A percentile compares a stretch with the other conserved stretches of the same genome.
These are phyloP conservation scores for Penicillium riverlandense DNA, from an alignment of 495 filamentous ascomycete species.

Conservation along the genomic window DNA sequence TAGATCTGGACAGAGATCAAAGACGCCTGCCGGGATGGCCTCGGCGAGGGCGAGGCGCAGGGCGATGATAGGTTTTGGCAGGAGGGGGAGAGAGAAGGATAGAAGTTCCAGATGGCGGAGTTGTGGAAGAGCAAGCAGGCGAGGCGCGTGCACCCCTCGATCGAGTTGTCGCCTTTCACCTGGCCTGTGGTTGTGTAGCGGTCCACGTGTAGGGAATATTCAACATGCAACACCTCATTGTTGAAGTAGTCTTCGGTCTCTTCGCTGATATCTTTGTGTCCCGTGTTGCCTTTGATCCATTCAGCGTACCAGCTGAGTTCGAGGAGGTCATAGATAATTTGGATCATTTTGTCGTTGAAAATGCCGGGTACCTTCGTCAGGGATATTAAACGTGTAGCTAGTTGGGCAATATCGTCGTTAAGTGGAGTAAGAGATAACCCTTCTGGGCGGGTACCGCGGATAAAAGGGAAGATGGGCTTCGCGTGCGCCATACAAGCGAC, in stretches of 20 bases:
- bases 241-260: conserved; percentile 41
- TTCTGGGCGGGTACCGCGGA: conserved; percentile 31
- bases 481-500: conserved; percentile 38
- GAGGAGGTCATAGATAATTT: conserved; percentile 31
- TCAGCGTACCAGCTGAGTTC: conserved; percentile 38
- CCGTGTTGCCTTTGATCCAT: conserved; percentile 29
- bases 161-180: conserved; percentile 44
- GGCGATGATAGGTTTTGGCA: conserved; percentile 31
- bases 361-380: conserved; percentile 34
- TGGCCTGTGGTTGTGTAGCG: conserved; percentile 56
- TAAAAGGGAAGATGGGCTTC: conserved; percentile 41
- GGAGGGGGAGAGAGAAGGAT: conserved; percentile 33
- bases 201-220: conserved; percentile 35
- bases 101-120: conserved; percentile 40
- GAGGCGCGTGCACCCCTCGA: conserved; percentile 37
- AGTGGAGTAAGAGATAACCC: conserved; percentile 28
- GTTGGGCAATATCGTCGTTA: conserved; percentile 25
- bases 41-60: conserved; percentile 31
- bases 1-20: conserved; percentile 29
- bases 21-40: conserved; percentile 29
- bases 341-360: conserved; percentile 25
- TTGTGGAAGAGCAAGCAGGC: conserved; percentile 41
- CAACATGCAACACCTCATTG: conserved; percentile 36
- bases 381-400: conserved; percentile 29
- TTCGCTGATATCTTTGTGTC: conserved; percentile 28